Conservation (phyloP, 371 early-diverging fungal genomes). For the Parasitella parasitica region DNA sequence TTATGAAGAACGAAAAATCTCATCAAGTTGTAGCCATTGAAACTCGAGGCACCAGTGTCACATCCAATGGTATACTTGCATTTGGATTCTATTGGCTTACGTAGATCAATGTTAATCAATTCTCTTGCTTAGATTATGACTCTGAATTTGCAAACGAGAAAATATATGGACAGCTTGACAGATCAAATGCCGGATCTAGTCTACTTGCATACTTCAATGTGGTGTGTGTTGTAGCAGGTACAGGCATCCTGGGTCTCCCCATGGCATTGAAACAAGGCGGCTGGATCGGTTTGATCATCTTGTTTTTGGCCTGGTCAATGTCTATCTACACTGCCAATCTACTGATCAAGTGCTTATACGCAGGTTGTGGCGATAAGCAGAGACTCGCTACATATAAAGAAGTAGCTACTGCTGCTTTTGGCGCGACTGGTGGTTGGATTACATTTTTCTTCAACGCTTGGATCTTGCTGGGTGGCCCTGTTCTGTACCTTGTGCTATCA, state of each 20-base stretch:
- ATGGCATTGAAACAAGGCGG: conserved; percentile 75
- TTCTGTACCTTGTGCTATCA: conserved; percentile 57
- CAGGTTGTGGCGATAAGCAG: conserved; percentile 20
- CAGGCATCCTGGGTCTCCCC: conserved; percentile 83
- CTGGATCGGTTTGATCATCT: conserved; percentile 71
- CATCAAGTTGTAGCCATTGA: not conserved
- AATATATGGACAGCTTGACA: not conserved
- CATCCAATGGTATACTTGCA: not conserved
- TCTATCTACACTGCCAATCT: conserved; percentile 51
- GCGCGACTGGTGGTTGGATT: conserved; percentile 38
- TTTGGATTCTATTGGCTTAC: not conserved
- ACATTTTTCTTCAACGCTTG: conserved; percentile 59
- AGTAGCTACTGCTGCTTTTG: conserved; percentile 36
- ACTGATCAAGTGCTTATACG: conserved; percentile 37
- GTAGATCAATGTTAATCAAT: not conserved
- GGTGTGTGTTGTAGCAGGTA: conserved; percentile 81
- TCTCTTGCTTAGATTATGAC: not conserved
- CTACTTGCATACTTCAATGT: conserved; percentile 60
- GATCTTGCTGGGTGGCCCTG: conserved; percentile 54
- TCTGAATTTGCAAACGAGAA: not conserved
- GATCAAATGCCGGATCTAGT: conserved; percentile 1
- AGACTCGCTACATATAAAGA: conserved; percentile 42
- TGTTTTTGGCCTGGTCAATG: conserved; percentile 74
- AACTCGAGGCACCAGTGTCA: not conserved
- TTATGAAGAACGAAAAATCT: not conserved